Conservation (phyloP, 2,329 filamentous ascomycete genomes). For the Fusarium buxicola region DNA sequence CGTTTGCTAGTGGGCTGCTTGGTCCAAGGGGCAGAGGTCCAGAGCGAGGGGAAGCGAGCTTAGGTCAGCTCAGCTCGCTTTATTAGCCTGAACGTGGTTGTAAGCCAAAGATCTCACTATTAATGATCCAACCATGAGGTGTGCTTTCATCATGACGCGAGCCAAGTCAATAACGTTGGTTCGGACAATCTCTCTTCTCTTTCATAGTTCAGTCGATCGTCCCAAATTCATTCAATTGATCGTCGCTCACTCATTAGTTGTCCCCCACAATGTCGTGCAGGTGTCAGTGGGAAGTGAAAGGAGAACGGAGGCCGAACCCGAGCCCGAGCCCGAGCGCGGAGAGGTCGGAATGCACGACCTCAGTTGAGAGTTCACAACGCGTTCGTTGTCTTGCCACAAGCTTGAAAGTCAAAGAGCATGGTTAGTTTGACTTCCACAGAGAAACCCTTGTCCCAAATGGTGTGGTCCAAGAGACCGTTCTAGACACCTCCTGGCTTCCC, state of each 20-base stretch:
- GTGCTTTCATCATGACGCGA: conserved; percentile 32
- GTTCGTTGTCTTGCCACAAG: neutral
- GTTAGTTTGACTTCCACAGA: neutral
- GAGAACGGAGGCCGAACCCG: conserved; percentile 24
- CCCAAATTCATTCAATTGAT: conserved; percentile 7
- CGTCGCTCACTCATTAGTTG: conserved; percentile 10
- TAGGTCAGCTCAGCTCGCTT: neutral
- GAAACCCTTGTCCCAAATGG: neutral
- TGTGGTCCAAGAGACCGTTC: conserved; percentile 6
- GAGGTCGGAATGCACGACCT: conserved; percentile 7
- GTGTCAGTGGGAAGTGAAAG: conserved; percentile 8
- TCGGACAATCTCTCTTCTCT: neutral
- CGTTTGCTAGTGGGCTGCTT: conserved; percentile 28
- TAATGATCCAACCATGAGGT: conserved; percentile 20
- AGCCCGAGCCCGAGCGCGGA: conserved; percentile 22
- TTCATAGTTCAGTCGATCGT: conserved; percentile 1
- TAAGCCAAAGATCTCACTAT: conserved; percentile 29
- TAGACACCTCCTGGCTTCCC: conserved; percentile 14
- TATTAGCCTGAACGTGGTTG: conserved; percentile 21
- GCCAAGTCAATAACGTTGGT: conserved; percentile 13
- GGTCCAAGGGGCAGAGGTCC: conserved; percentile 37
- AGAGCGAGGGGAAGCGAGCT: conserved; percentile 12
- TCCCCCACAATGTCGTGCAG: conserved; percentile 36
- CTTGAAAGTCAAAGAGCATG: neutral
- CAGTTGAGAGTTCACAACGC: conserved; percentile 3